These are phyloP conservation scores for Colletotrichum cordylinicola DNA, from an alignment of 2,329 filamentous ascomycete species.

Conservation along the genomic window DNA sequence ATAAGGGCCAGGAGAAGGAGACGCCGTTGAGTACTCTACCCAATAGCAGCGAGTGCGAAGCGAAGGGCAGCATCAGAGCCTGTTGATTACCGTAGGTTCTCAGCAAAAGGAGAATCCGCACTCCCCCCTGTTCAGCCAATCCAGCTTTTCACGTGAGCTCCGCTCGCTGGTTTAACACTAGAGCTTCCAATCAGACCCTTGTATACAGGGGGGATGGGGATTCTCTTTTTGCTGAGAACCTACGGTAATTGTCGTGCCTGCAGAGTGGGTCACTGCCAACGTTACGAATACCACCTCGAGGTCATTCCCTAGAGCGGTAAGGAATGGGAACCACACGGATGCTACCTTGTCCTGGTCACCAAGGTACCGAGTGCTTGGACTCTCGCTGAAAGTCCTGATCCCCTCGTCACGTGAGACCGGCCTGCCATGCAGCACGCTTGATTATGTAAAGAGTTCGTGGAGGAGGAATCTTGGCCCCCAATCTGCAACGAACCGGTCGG, in stretches of 20 bases:
- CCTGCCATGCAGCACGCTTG: background rate
- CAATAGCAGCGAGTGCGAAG: background rate
- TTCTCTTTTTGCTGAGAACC: too few species aligned
- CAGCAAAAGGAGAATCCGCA: too few species aligned
- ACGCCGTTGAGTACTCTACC: background rate
- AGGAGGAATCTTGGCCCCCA: background rate
- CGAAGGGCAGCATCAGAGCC: background rate
- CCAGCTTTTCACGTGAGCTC: too few species aligned
- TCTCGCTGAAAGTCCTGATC: background rate
- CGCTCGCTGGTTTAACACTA: too few species aligned
- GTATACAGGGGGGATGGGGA: too few species aligned
- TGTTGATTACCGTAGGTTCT: too few species aligned
- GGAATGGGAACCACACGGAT: background rate
- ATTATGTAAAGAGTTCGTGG: background rate
- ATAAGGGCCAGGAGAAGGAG: background rate
- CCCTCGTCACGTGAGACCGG: background rate
- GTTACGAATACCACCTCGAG: background rate
- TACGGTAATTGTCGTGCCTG: background rate
- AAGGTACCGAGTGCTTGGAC: slow-evolving; percentile 12
- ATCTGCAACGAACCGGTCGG: background rate
- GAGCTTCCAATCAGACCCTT: too few species aligned
- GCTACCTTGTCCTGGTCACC: background rate
- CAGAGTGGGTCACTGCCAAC: background rate
- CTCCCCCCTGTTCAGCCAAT: too few species aligned
- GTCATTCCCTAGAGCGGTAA: background rate